A percentile compares a stretch with the other conserved stretches of the same genome.
phyloP scores from a whole-genome alignment of 106 monocot species.

The Dendrobium catenatum region DNA sequence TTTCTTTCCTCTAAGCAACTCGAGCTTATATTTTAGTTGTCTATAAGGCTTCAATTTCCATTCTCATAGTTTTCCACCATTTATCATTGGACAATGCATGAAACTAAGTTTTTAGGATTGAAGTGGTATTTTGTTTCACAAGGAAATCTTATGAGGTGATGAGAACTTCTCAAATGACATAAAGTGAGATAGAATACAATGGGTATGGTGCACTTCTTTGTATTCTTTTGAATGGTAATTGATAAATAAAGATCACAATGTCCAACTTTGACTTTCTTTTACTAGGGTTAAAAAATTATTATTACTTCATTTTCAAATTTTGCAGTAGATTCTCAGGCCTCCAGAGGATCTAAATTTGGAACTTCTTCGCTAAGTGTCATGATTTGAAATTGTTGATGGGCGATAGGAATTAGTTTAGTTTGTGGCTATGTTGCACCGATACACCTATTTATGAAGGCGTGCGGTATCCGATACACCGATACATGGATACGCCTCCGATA shows the following conservation, averaged over 20 bases:
- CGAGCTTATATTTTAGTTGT: not conserved
- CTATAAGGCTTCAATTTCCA: not conserved
- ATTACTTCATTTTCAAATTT: constrained; percentile 1
- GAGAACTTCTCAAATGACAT: not conserved
- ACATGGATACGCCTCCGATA: no score
- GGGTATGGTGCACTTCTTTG: not conserved
- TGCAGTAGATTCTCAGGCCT: not conserved
- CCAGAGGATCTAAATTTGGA: not conserved
- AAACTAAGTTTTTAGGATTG: not conserved
- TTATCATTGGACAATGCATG: not conserved
- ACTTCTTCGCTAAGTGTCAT: not conserved
- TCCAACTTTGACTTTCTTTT: not conserved
- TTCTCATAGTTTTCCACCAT: constrained; percentile 1
- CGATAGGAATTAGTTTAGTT: not conserved
- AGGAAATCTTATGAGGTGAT: not conserved
- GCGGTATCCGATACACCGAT: no score
- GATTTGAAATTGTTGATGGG: not conserved
- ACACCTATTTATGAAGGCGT: no score
- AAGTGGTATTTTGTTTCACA: constrained; percentile 2
- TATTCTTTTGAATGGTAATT: constrained; percentile 1
- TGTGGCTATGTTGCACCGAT: no score
- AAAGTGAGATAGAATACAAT: not conserved
- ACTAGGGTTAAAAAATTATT: not conserved
- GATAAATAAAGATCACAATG: not conserved
- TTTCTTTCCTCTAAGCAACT: not conserved